A percentile compares a stretch with the other conserved stretches of the same genome.
These are phyloP conservation scores for Sporothrix schenckii DNA, from an alignment of 2,329 filamentous ascomycete species.

Conservation along the genomic window DNA sequence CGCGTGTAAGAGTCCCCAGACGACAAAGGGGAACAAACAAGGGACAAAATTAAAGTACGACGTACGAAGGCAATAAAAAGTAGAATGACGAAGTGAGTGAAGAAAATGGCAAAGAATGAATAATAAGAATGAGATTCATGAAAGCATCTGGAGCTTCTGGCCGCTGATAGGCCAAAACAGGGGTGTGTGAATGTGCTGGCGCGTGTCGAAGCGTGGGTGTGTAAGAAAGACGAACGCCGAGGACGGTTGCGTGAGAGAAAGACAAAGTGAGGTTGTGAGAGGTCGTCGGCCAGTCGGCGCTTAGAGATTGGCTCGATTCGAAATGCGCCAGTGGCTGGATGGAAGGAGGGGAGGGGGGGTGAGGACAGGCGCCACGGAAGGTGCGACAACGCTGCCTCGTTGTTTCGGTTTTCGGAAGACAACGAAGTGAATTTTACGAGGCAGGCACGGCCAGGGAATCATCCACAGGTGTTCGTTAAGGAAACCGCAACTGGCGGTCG, in stretches of 20 bases:
- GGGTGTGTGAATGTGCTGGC: slow-evolving; percentile 25
- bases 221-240: slow-evolving; percentile 15
- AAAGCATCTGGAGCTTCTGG: slow-evolving; percentile 11
- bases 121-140: neutral
- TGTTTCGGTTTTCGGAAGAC: neutral
- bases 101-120: neutral
- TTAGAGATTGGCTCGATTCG: slow-evolving; percentile 24
- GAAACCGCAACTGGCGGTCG: neutral
- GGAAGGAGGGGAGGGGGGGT: neutral
- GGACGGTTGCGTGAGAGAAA: neutral
- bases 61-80: neutral
- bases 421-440: neutral
- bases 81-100: neutral
- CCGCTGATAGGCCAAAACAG: slow-evolving; percentile 23
- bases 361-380: slow-evolving; percentile 17
- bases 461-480: neutral
- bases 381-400: neutral
- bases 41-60: neutral
- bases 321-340: slow-evolving; percentile 24
- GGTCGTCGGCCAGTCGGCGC: slow-evolving; percentile 29
- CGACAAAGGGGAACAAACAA: neutral
- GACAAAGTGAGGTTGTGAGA: slow-evolving; percentile 4
- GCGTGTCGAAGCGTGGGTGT: slow-evolving; percentile 26
- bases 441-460: neutral
- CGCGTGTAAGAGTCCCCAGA: slow-evolving; percentile 3